These are phyloP conservation scores for Cenococcum geophilum DNA, from an alignment of 495 filamentous ascomycete species.

Conservation along the genomic window DNA sequence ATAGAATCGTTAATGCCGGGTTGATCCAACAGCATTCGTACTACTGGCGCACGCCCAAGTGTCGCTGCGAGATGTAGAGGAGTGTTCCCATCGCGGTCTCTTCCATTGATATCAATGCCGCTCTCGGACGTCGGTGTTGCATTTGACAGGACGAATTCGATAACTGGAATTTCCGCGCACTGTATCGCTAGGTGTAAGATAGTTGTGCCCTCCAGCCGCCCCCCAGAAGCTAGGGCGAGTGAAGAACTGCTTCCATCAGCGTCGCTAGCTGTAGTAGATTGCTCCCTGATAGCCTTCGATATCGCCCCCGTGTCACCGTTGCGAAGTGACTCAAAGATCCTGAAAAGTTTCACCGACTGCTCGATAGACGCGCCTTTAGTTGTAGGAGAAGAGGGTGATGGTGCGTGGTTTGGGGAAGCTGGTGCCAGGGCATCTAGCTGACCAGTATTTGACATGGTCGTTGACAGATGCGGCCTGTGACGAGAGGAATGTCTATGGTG, in stretches of 20 bases:
- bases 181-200: conserved; percentile 94
- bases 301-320: conserved; percentile 88
- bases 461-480: conserved; percentile 39
- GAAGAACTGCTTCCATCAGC: conserved; percentile 51
- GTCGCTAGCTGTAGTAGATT: conserved; percentile 40
- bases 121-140: conserved; percentile 43
- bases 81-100: conserved; percentile 89
- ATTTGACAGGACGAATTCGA: conserved; percentile 83
- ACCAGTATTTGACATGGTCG: conserved; percentile 36
- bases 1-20: conserved; percentile 82
- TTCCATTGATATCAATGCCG: conserved; percentile 75
- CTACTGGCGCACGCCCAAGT: conserved; percentile 71
- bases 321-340: conserved; percentile 84
- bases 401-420: conserved; percentile 16
- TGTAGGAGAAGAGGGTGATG: conserved; percentile 32
- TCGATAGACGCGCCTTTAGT: conserved; percentile 61
- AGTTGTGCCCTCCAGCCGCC: conserved; percentile 67
- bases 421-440: conserved; percentile 14
- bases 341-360: conserved; percentile 88
- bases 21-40: conserved; percentile 72
- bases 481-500: conserved; percentile 13
- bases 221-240: conserved; percentile 36
- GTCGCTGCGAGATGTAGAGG: conserved; percentile 82
- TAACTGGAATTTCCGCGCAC: conserved; percentile 87
- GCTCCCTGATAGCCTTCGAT: conserved; percentile 76